phyloP scores from a whole-genome alignment of 2,329 filamentous ascomycete species.

The Fusarium oligoseptatum region DNA sequence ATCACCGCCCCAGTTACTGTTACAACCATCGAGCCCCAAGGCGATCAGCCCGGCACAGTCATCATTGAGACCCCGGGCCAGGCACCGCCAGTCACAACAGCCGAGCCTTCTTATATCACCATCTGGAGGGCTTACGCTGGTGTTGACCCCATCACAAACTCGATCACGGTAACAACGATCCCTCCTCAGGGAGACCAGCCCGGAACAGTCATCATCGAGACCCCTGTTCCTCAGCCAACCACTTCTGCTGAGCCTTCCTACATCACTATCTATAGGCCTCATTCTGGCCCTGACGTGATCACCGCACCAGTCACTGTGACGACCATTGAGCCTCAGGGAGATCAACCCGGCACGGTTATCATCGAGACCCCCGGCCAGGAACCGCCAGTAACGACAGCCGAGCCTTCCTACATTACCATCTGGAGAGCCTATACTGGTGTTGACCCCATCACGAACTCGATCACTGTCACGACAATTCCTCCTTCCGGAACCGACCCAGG shows the following conservation, averaged over 20 bases:
- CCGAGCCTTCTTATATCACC: slow-evolving; percentile 6
- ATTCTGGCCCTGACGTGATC: not conserved
- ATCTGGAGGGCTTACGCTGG: slow-evolving; percentile 1
- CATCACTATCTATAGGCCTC: not conserved
- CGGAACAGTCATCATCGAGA: slow-evolving; percentile 36
- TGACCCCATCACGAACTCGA: too few relatives aligned
- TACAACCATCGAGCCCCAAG: slow-evolving; percentile 21
- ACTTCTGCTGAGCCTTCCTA: not conserved
- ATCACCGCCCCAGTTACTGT: slow-evolving; percentile 23
- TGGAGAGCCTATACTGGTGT: too few relatives aligned
- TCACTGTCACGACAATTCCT: not conserved
- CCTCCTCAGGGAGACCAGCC: slow-evolving; percentile 15
- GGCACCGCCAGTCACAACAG: not conserved
- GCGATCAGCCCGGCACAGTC: slow-evolving; percentile 25
- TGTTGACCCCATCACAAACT: slow-evolving; percentile 26
- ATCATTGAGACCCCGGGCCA: slow-evolving; percentile 29
- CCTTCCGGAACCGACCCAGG: slow-evolving; percentile 14
- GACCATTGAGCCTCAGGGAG: not conserved
- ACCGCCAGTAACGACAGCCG: not conserved
- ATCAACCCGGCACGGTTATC: slow-evolving; percentile 21
- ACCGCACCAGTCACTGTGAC: slow-evolving; percentile 8
- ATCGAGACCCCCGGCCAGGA: slow-evolving; percentile 23
- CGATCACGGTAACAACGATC: slow-evolving; percentile 26
- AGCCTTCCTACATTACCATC: not conserved
- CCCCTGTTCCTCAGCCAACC: slow-evolving; percentile 4